Evolutionary conservation across 1,284 basidiomycete species (phyloP), one percentile per base, ranked within the genome.

Genomic region (Schizophyllum commune): DNA sequence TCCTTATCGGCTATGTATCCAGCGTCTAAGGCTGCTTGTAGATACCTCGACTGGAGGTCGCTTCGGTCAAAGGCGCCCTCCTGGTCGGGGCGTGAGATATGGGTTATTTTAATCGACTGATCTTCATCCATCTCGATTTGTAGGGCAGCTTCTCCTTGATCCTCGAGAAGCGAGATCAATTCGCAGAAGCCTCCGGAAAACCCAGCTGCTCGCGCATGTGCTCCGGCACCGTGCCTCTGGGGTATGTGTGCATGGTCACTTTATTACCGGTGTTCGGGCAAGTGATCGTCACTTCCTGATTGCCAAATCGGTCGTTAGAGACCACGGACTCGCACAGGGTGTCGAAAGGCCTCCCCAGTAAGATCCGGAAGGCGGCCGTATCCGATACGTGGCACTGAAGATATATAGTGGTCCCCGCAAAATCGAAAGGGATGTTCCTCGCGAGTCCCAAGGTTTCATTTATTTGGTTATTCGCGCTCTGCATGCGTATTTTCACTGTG

Each of bases 301-400:
- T 22, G 32, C 55, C 60, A 21, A 58, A 55, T 0, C 57, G 20
- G 20, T 20, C 62, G 33, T 62, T 64, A 6, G 39, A 20, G 21
- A 64, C 59, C 5, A 58, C 47, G 63, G 59, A 59, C 55, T 64
- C 32, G 1, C 58, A 62, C 5, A 64, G 32, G 6, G 54, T 22
- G 55, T 62, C 55, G n/a, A 65, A 65, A 5, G 59, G 61, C 15
- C 58, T 57, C 8, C 61, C 61, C 59, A 60, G 13, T 58, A 60
- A 5, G n/a, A 9, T 64, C 59, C 1, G 57, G 60, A 57, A 60
- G 61, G 7, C 61, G 13, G 32, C 60, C 62, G 7, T 57, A 55
- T 55, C 61, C 60, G 51, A 60, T 61, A 52, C 39, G 27, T 63
- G 60, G 11, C 55, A 47, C 51, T 63, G 62, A 13, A 63, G 57